These are phyloP conservation scores for Fusarium cicatricum DNA, from an alignment of 2,329 filamentous ascomycete genomes.

Conservation along the genomic window DNA sequence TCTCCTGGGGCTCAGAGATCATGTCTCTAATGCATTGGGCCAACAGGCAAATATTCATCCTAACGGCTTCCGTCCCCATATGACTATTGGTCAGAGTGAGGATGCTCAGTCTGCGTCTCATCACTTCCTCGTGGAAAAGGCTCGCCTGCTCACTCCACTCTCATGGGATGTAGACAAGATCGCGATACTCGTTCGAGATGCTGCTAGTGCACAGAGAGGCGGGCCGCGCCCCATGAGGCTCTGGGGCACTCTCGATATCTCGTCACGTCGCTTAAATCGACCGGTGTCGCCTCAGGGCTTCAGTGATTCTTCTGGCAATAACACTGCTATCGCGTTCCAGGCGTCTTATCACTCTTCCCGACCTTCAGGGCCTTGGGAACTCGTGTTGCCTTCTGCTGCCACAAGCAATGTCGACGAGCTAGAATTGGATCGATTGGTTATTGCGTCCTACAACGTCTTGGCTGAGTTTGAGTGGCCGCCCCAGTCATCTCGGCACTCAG, in stretches of 20 bases:
- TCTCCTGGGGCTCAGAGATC: conserved; percentile 47
- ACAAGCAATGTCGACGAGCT: neutral
- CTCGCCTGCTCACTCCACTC: conserved; percentile 55
- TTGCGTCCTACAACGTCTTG: conserved; percentile 63
- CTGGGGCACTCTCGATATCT: conserved; percentile 60
- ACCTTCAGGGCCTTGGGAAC: conserved; percentile 7
- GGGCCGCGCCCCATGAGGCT: conserved; percentile 60
- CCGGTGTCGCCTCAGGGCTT: conserved; percentile 8
- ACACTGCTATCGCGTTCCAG: conserved; percentile 1
- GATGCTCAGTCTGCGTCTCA: conserved; percentile 55
- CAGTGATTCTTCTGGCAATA: neutral
- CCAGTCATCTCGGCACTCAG: conserved; percentile 51
- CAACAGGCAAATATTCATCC: conserved; percentile 23
- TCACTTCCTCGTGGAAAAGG: conserved; percentile 62
- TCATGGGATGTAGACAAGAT: conserved; percentile 59
- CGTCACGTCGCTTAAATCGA: conserved; percentile 20
- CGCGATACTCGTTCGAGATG: conserved; percentile 61
- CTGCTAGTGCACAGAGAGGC: conserved; percentile 40
- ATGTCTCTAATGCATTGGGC: conserved; percentile 49
- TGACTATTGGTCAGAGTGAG: conserved; percentile 68
- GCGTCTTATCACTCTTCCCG: conserved; percentile 20
- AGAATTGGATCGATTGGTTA: conserved; percentile 40
- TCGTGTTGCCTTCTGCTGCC: neutral
- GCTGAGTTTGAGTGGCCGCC: conserved; percentile 60
- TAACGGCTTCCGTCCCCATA: conserved; percentile 53